phyloP scores from a whole-genome alignment of 2,329 filamentous ascomycete genomes.

The Lecanosticta acicola region DNA sequence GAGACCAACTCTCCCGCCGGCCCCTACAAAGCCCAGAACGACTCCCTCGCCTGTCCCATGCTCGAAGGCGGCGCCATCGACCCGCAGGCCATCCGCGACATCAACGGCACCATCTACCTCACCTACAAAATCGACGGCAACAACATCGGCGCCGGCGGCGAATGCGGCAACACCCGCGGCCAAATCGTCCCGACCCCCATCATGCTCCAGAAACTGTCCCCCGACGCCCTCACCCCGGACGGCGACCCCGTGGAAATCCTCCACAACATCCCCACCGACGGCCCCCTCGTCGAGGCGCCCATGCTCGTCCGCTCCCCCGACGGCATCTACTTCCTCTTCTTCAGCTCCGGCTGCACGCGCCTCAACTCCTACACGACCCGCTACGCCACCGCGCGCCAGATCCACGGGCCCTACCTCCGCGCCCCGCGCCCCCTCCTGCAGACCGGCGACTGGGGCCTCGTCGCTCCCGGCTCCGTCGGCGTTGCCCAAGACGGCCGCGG shows the following conservation, averaged over 20 bases:
- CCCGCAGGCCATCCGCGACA: constrained; percentile 27
- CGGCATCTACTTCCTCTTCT: constrained; percentile 35
- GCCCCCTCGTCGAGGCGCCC: constrained; percentile 34
- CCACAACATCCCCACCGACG: constrained; percentile 26
- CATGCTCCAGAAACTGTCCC: constrained; percentile 30
- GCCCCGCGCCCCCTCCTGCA: constrained; percentile 22
- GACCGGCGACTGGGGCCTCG: constrained; percentile 28
- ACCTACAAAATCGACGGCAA: constrained; percentile 35
- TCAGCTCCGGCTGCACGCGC: constrained; percentile 32
- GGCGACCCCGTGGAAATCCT: constrained; percentile 26
- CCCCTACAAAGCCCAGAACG: constrained; percentile 25
- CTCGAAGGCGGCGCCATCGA: constrained; percentile 33
- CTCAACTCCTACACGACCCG: constrained; percentile 29
- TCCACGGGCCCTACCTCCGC: constrained; percentile 31
- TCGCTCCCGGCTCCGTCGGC: constrained; percentile 30
- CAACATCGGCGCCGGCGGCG: constrained; percentile 25
- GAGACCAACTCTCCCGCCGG: constrained; percentile 21
- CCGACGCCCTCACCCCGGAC: constrained; percentile 26
- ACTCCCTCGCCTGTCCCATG: constrained; percentile 26
- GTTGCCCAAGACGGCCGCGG: constrained; percentile 22
- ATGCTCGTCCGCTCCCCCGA: constrained; percentile 24
- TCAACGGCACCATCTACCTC: constrained; percentile 27
- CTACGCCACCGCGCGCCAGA: constrained; percentile 27
- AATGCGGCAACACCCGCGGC: constrained; percentile 28
- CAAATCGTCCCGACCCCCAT: constrained; percentile 29